Evolutionary conservation across 164 flowering plant species (phyloP), one percentile per base, ranked within the genome.

Genomic region (Liriodendron chinense): DNA sequence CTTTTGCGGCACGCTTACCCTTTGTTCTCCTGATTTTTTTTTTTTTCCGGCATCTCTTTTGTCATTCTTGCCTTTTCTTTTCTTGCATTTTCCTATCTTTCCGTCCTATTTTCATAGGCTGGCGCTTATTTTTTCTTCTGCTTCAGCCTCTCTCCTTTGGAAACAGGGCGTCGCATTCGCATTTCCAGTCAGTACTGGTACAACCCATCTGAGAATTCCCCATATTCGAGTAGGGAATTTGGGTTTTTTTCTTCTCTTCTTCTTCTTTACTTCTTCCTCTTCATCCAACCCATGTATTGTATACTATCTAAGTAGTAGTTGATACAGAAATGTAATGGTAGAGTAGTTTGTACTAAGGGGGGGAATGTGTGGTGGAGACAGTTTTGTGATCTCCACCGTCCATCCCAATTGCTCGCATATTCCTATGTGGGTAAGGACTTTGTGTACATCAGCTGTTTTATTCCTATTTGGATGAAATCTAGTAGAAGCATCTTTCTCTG

Each of bases 311-410:
- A 20, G 22, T 20, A n/a, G 20, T 9, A 25, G n/a, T 28, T 67
- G 69, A 67, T 26, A 20, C 16, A 12, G 16, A 28, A 14, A 20
- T 64, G 9, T 22, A 64, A 9, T 12, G 7, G n/a, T 28, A 9
- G 7, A 9, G 3, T 9, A 13, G 47, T 67, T 5, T 26, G 16
- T 14, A 67, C 21, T 10, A 22, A 22, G 67, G 25, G 26, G 25
- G 26, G 67, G 26, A 23, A 64, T 20, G 67, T 53, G 34, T 64
- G 53, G 25, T n/a, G 82, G 88, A 83, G 87, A 85, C 89, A 53
- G 89, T 88, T 88, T 88, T 80, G 78, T 78, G 81, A 75, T 78
- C 81, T 78, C 80, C 70, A 13, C 34, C 34, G 13, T 64, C 16
- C 34, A 64, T 64, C 67, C 26, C 34, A 25, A 47, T 22, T 64